Evolutionary conservation across 768 basidiomycete genomes (phyloP).

Genomic region (Mycena metata): DNA sequence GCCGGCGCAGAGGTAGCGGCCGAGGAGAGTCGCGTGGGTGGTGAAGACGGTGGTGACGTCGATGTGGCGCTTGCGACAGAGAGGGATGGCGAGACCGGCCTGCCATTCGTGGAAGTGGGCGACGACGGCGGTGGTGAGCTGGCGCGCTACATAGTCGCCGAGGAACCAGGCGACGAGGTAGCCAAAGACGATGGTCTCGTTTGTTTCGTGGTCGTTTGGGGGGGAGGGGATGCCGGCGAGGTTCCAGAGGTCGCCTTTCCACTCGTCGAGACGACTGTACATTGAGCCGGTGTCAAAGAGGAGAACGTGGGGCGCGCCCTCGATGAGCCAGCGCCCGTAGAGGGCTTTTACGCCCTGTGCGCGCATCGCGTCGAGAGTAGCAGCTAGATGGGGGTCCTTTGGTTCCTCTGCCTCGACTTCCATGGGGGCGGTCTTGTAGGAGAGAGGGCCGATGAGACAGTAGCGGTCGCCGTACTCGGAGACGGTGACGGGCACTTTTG

Average conservation of each 20-base stretch:
- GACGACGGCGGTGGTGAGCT: slow-evolving; percentile 88
- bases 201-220: slow-evolving; percentile 96
- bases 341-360: slow-evolving; percentile 92
- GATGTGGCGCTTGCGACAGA: slow-evolving; percentile 96
- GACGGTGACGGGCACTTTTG: slow-evolving; percentile 98
- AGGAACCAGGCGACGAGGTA: slow-evolving; percentile 99
- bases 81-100: slow-evolving; percentile 93
- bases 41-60: slow-evolving; percentile 99
- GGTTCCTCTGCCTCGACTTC: slow-evolving; percentile 97
- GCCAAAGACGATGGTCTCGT: slow-evolving; percentile 97
- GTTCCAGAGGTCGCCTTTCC: slow-evolving; percentile 99
- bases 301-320: slow-evolving; percentile 94
- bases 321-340: slow-evolving; percentile 98
- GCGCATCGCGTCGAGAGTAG: slow-evolving; percentile 85
- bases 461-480: slow-evolving; percentile 96
- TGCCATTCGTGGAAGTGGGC: slow-evolving; percentile 99
- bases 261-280: slow-evolving; percentile 93
- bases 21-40: slow-evolving; percentile 97
- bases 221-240: slow-evolving; percentile 97
- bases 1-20: slow-evolving; percentile 98
- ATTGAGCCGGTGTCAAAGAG: slow-evolving; percentile 95
- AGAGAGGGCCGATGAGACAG: slow-evolving; percentile 96
- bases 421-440: slow-evolving; percentile 98
- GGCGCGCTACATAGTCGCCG: slow-evolving; percentile 92
- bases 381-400: slow-evolving; percentile 80